Evolutionary conservation across 1,284 basidiomycete species (phyloP), one percentile per base, ranked within the genome.

Genomic region (Rhodotorula sp.): DNA sequence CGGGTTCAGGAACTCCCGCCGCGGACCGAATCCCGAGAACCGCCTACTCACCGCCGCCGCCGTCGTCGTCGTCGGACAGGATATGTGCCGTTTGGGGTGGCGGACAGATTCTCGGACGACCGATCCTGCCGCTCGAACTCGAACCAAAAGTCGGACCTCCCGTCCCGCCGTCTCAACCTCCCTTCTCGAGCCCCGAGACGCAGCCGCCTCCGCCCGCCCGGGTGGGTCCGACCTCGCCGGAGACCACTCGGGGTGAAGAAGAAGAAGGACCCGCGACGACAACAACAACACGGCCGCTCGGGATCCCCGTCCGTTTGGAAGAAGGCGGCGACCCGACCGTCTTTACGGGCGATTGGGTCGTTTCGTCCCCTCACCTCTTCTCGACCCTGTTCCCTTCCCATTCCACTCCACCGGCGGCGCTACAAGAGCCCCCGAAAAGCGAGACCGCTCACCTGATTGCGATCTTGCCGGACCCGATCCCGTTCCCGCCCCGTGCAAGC

Each of bases 31-130:
- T 42, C 4, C 53, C 18, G 18, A 22, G 26, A 26, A 7, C 4
- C 49, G 24, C 8, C n/a, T n/a, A 8, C 37, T 58, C 24, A 33
- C 44, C n/a, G 29, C 44, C 51, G 10, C 37, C 37, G 10, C 8
- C 37, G 37, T 42, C 3, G 37, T 42, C 3, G 44, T 33, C 22
- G 26, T 29, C 67, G 55, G 64, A 54, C 60, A 91, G 93, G 46
- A 86, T 89, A 10, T 86, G 90, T 48, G 93, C 94, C 4, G 93
- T 96, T 10, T 86, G 86, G 72, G 92, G 93, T 15, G 89, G 86
- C 0, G 89, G 89, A 2, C 95, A 95, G 79, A 89, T 96, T 69
- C 86, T 96, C 2, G 91, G 88, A n/a, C 84, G 86, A 53, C 80
- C 80, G 0, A 80, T 90, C 17, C 72, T 78, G 2, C 83, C 84